phyloP scores from a whole-genome alignment of 768 basidiomycete species.

The Psilocybe cubensis region DNA sequence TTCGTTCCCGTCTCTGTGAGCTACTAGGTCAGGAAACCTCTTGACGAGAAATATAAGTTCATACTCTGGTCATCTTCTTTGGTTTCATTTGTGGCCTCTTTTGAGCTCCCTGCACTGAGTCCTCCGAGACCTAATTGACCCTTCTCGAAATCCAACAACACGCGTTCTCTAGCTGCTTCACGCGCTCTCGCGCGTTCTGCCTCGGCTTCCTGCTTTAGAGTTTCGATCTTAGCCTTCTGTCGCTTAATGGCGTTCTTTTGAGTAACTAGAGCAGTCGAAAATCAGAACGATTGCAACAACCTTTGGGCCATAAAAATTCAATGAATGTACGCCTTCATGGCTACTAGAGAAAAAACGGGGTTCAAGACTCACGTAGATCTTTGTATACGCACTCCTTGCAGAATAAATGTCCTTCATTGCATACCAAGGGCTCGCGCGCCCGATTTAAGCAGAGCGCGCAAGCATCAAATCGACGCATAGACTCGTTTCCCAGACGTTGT shows the following conservation, averaged over 20 bases:
- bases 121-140: constrained; percentile 76
- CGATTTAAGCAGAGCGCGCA: constrained; percentile 87
- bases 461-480: constrained; percentile 90
- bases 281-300: not conserved
- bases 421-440: constrained; percentile 84
- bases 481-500: constrained; percentile 89
- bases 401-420: constrained; percentile 87
- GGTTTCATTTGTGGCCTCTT: constrained; percentile 27
- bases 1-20: constrained; percentile 59
- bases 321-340: not conserved
- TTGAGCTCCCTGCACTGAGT: constrained; percentile 36
- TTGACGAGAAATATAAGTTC: not conserved
- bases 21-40: not conserved
- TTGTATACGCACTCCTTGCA: constrained; percentile 95
- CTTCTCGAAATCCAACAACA: constrained; percentile 88
- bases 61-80: constrained; percentile 5
- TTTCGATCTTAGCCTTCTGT: constrained; percentile 82
- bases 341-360: not conserved
- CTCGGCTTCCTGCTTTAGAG: constrained; percentile 78
- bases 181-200: constrained; percentile 72
- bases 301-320: not conserved
- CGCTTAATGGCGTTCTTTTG: constrained; percentile 94
- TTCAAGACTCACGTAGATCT: constrained; percentile 66
- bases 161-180: constrained; percentile 83
- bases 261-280: constrained; percentile 49